A percentile compares a stretch with the other conserved stretches of the same genome.
phyloP scores from a whole-genome alignment of 2,329 filamentous ascomycete species.

The Chaetothyriales sp. region DNA sequence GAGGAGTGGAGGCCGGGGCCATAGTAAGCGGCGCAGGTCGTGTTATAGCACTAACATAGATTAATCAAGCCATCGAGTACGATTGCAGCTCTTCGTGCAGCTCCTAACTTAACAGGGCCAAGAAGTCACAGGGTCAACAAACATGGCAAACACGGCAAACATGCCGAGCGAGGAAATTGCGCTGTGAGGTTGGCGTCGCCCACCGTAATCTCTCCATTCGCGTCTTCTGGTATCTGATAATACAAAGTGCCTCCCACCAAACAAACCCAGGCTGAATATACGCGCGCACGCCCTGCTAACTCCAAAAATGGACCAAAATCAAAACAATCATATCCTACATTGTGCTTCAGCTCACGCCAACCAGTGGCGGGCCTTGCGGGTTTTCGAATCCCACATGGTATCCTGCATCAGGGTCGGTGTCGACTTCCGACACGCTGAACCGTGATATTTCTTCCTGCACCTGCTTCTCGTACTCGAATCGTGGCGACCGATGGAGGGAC shows the following conservation, averaged over 20 bases:
- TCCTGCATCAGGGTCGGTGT: slow-evolving; percentile 12
- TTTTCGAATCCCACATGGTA: slow-evolving; percentile 16
- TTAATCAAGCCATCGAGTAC: background rate
- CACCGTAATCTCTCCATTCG: background rate
- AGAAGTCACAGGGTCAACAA: too few relatives aligned
- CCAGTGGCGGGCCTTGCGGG: slow-evolving; percentile 5
- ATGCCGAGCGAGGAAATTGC: background rate
- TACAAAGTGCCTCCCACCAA: background rate
- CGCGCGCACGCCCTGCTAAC: background rate
- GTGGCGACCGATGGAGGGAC: slow-evolving; percentile 7
- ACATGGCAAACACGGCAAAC: background rate
- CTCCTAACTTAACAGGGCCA: background rate
- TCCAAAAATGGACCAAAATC: background rate
- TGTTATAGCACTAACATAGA: background rate
- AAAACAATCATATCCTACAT: background rate
- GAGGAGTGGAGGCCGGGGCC: slow-evolving; percentile 2
- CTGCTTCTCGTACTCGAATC: slow-evolving; percentile 4
- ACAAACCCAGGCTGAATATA: background rate
- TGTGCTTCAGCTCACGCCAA: slow-evolving; percentile 1
- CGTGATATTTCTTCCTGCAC: slow-evolving; percentile 11
- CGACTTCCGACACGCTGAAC: slow-evolving; percentile 13
- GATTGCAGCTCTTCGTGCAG: background rate
- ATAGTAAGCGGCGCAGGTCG: background rate
- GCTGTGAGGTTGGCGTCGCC: too few relatives aligned
- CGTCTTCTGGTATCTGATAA: background rate